Conservation (phyloP, 106 monocot genomes). For the Hemerocallis citrina region DNA sequence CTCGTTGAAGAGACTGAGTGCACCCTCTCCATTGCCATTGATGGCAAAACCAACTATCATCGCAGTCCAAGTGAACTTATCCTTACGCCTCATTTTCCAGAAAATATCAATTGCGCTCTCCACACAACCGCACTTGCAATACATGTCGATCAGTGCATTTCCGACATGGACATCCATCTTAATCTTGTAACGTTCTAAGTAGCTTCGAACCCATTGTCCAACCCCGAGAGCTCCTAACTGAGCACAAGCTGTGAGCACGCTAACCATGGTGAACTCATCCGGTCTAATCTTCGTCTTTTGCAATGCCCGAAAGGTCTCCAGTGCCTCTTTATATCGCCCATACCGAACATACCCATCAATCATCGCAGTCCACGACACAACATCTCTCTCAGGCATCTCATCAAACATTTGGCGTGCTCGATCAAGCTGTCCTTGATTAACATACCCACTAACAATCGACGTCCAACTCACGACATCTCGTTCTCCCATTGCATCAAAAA, state of each 20-base stretch:
- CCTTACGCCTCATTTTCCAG: conserved; percentile 24
- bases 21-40: conserved; percentile 43
- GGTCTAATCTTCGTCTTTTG: conserved; percentile 22
- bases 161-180: conserved; percentile 24
- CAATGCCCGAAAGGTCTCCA: conserved; percentile 51
- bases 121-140: conserved; percentile 62
- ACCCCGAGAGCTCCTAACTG: conserved; percentile 63
- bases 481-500: conserved; percentile 36
- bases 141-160: conserved; percentile 76
- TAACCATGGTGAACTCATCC: conserved; percentile 55
- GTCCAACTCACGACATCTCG: conserved; percentile 55
- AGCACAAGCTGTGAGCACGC: conserved; percentile 69
- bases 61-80: conserved; percentile 59
- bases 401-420: conserved; percentile 47
- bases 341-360: conserved; percentile 47
- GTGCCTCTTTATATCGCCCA: conserved; percentile 41
- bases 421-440: conserved; percentile 33
- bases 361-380: conserved; percentile 58
- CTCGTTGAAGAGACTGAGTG: conserved; percentile 37
- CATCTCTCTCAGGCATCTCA: conserved; percentile 52
- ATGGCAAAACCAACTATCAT: conserved; percentile 59
- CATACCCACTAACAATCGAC: conserved; percentile 32
- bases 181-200: conserved; percentile 40
- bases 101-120: conserved; percentile 39
- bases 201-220: conserved; percentile 54